Base-by-base conservation (phyloP, 2,329 filamentous ascomycete genomes). In the Aspergillus ibericus region DNA sequence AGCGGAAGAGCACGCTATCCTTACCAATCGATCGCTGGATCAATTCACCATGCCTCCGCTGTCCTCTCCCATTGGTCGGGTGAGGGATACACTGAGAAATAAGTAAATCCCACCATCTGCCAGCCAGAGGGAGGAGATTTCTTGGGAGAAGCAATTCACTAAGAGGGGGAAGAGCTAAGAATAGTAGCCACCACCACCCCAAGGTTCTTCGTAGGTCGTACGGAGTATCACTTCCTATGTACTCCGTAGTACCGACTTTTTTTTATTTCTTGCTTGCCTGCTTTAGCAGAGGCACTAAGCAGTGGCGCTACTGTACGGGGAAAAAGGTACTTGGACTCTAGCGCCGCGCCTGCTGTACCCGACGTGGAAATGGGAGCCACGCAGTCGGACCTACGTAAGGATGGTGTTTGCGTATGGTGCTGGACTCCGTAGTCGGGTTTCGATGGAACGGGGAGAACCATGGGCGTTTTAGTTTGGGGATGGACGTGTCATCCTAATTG, bases 21-120 rank as follows among this genome's bases (percentile, higher is more conserved):
- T 53, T 44, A 20, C 51, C 51, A 53, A 53, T 53, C 20, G 51
- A 42, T 53, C 10, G 36, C 22, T 22, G 16, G 36, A 40, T 44
- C 36, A 16, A 18, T 42, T 34, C 25, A 29, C 16, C 38, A 53
- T 53, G 51, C 51, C 25, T 42, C 36, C 51, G 25, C 38, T 16
- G 36, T 34, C 51, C 36, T 15, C 22, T 44, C 16, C 38, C 51
- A 53, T 53, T 53, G 51, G 51, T 13, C 51, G 12, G 36, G 13
- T 15, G 9, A 32, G n/a, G 15, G n/a, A 44, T 22, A 22, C 20
- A 53, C 51, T 18, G 18, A 44, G 10, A 9, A 32, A 32, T 10
- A 53, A 53, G 13, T 18, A 48, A 16, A 3, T n/a, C 5, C 44
- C n/a, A 29, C 6, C 36, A 29, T 48, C 27, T 16, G 15, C 22